Conservation (phyloP, 75 land plant genomes). For the Ceratopteris richardii region DNA sequence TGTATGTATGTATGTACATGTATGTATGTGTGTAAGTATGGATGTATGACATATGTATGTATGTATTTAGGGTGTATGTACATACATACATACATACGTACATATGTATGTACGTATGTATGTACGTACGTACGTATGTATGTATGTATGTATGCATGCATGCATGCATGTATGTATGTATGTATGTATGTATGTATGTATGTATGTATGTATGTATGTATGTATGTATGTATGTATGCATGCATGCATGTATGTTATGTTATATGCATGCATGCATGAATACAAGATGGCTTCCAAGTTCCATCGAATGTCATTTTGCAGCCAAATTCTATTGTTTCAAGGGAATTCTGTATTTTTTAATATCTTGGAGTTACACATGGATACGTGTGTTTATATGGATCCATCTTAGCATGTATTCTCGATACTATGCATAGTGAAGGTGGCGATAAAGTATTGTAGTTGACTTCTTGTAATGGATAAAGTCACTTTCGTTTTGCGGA, state of each 20-base stretch:
- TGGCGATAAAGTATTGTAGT: background rate
- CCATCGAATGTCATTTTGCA: too few species aligned
- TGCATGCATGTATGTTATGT: too few species aligned
- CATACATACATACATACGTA: background rate
- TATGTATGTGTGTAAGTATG: background rate
- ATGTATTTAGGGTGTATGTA: background rate
- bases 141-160: background rate
- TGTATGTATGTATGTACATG: background rate
- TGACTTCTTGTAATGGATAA: too few species aligned
- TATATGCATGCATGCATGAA: background rate
- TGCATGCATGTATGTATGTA: background rate
- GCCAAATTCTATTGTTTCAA: too few species aligned
- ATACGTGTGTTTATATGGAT: background rate
- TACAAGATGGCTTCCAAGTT: too few species aligned
- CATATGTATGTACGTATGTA: background rate
- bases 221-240: background rate
- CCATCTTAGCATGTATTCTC: background rate
- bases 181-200: background rate
- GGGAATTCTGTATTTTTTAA: background rate
- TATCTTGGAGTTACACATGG: background rate
- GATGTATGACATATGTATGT: background rate
- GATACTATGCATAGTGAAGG: background rate
- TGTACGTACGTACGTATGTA: background rate
- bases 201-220: background rate
- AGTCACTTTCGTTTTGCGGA: too few species aligned